These are phyloP conservation scores for Knoxdaviesia capensis DNA, from an alignment of 2,329 filamentous ascomycete genomes.

Conservation along the genomic window DNA sequence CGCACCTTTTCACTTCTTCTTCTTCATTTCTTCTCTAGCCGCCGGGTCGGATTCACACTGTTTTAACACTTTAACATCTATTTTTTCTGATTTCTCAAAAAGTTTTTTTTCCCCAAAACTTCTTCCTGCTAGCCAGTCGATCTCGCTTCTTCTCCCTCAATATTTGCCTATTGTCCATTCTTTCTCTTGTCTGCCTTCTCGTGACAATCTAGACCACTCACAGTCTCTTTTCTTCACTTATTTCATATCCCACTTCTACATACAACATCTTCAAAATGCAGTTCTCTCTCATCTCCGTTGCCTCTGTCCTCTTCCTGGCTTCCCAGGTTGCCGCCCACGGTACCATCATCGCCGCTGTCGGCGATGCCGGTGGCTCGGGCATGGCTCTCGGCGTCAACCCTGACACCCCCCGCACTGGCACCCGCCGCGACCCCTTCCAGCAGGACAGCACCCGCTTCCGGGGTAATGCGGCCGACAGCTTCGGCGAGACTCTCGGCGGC, in stretches of 20 bases:
- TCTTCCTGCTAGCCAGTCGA: too few relatives aligned
- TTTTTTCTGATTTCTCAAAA: too few relatives aligned
- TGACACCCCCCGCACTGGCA: conserved; percentile 39
- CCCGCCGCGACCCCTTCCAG: conserved; percentile 39
- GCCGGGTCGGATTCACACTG: too few relatives aligned
- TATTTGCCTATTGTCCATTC: too few relatives aligned
- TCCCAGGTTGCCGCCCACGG: conserved; percentile 39
- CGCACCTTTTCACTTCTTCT: too few relatives aligned
- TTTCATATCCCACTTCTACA: not conserved
- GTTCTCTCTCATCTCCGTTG: conserved; percentile 14
- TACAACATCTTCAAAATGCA: conserved; percentile 9
- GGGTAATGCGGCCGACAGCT: conserved; percentile 26
- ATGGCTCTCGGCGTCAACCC: conserved; percentile 29
- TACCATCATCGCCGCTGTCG: conserved; percentile 36
- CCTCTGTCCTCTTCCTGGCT: conserved; percentile 30
- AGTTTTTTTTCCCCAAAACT: too few relatives aligned
- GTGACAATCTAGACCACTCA: too few relatives aligned
- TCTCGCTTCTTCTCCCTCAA: too few relatives aligned
- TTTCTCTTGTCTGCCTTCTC: too few relatives aligned
- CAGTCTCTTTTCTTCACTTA: too few relatives aligned
- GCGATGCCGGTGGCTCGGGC: conserved; percentile 33
- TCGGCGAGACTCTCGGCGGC: conserved; percentile 36
- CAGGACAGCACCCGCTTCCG: conserved; percentile 42
- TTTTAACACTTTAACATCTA: too few relatives aligned
- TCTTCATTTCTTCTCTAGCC: too few relatives aligned